These are phyloP conservation scores for Tuber magnatum DNA, from an alignment of 495 filamentous ascomycete genomes.

Conservation along the genomic window DNA sequence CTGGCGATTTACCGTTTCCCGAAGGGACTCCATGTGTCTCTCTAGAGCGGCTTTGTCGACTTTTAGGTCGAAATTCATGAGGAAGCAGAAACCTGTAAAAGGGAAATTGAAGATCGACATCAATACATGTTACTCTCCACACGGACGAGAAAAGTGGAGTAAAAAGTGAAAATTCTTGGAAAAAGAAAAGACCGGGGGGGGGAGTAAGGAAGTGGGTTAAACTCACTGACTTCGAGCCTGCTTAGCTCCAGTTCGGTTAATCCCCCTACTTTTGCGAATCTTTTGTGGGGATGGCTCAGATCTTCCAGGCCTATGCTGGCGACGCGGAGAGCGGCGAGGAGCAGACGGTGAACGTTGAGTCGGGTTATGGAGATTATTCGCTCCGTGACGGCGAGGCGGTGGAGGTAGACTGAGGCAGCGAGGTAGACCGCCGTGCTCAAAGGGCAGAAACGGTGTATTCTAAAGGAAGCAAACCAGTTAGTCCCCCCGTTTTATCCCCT, in stretches of 20 bases:
- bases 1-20: slow-evolving; percentile 39
- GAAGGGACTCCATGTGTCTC: slow-evolving; percentile 49
- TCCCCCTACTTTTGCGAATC: slow-evolving; percentile 82
- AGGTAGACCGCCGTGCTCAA: slow-evolving; percentile 95
- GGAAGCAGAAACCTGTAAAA: slow-evolving; percentile 60
- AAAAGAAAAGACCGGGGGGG: slow-evolving; percentile 11
- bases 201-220: slow-evolving; percentile 27
- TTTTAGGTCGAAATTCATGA: slow-evolving; percentile 71
- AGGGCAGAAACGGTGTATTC: slow-evolving; percentile 79
- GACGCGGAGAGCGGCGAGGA: slow-evolving; percentile 74
- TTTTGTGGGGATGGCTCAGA: slow-evolving; percentile 70
- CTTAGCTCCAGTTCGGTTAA: slow-evolving; percentile 72
- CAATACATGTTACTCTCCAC: neutral
- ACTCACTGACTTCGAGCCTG: slow-evolving; percentile 68
- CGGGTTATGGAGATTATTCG: slow-evolving; percentile 64
- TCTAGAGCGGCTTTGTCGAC: slow-evolving; percentile 59
- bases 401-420: slow-evolving; percentile 85
- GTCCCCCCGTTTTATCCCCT: neutral
- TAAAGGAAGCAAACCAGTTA: slow-evolving; percentile 18
- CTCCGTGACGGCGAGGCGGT: slow-evolving; percentile 67
- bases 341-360: slow-evolving; percentile 77
- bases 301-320: slow-evolving; percentile 93
- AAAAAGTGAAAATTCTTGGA: slow-evolving; percentile 62
- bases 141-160: slow-evolving; percentile 31
- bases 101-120: slow-evolving; percentile 7